These are phyloP conservation scores for Torrubiellomyces zombiae DNA, from an alignment of 2,329 filamentous ascomycete genomes.

Conservation along the genomic window DNA sequence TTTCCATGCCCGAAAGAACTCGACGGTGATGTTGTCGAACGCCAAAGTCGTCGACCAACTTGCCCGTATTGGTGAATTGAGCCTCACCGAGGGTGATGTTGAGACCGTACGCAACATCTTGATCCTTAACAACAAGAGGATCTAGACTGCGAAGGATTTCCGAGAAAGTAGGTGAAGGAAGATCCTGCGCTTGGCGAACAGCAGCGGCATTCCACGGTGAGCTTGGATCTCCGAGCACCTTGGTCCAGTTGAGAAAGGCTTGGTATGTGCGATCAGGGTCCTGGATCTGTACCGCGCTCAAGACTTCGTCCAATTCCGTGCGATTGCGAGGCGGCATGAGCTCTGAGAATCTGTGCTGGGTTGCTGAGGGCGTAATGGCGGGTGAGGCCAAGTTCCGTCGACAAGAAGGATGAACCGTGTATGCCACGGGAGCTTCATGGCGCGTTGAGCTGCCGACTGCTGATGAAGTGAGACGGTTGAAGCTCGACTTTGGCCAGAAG, in stretches of 20 bases:
- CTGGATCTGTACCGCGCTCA: constrained; percentile 16
- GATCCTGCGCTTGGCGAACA: constrained; percentile 13
- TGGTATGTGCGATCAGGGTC: constrained; percentile 9
- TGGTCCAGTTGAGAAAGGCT: constrained; percentile 13
- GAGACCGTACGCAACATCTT: constrained; percentile 30
- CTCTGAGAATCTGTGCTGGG: constrained; percentile 3
- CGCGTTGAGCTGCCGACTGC: constrained; percentile 7
- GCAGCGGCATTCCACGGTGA: constrained; percentile 9
- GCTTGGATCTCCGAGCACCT: constrained; percentile 7
- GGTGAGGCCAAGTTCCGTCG: constrained; percentile 11
- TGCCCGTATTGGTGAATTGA: constrained; percentile 19
- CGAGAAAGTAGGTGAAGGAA: constrained; percentile 42
- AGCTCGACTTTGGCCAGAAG: constrained; percentile 9
- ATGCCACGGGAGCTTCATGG: constrained; percentile 9
- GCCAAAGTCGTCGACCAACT: constrained; percentile 25
- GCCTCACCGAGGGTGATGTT: constrained; percentile 22
- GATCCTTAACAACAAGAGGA: constrained; percentile 29
- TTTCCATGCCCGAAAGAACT: constrained; percentile 19
- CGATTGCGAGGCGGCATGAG: constrained; percentile 4
- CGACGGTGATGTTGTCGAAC: constrained; percentile 23
- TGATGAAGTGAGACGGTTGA: constrained; percentile 7
- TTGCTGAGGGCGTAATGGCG: constrained; percentile 3
- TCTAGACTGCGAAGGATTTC: constrained; percentile 47
- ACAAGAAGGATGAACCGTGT: constrained; percentile 9
- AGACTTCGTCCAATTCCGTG: constrained; percentile 10